A percentile compares a stretch with the other conserved stretches of the same genome.
These are phyloP conservation scores for Verticillium alfalfae DNA, from an alignment of 2,329 filamentous ascomycete genomes.

Conservation along the genomic window DNA sequence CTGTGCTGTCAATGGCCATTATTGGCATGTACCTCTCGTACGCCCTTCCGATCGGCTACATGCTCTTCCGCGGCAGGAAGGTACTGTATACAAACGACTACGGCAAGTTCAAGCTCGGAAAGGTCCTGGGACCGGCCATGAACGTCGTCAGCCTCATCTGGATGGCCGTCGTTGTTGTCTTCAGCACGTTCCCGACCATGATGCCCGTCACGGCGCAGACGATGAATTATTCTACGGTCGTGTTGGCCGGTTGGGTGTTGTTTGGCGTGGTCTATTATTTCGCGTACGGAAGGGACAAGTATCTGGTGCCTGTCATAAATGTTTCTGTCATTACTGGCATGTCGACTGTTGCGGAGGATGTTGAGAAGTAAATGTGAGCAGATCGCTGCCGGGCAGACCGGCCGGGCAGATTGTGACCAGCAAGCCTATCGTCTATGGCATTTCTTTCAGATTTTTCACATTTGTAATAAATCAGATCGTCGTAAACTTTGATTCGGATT, in stretches of 20 bases:
- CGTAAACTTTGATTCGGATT: too few relatives aligned
- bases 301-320: conserved; percentile 14
- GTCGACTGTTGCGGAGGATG: background rate
- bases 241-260: conserved; percentile 31
- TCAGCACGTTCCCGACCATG: conserved; percentile 36
- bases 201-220: conserved; percentile 32
- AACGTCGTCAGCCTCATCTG: conserved; percentile 37
- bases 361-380: background rate
- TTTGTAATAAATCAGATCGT: background rate
- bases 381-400: too few relatives aligned
- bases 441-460: background rate
- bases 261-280: conserved; percentile 27
- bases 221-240: conserved; percentile 42
- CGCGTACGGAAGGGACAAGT: conserved; percentile 16
- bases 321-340: conserved; percentile 6
- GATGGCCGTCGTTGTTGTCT: conserved; percentile 35
- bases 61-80: conserved; percentile 29
- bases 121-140: conserved; percentile 20
- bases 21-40: conserved; percentile 38
- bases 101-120: conserved; percentile 23
- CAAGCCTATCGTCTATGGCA: too few relatives aligned
- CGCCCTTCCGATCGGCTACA: conserved; percentile 28
- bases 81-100: conserved; percentile 10
- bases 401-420: background rate
- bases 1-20: conserved; percentile 33